Base-by-base conservation (phyloP, 371 early-diverging fungal species). In the Mortierella sp. region DNA sequence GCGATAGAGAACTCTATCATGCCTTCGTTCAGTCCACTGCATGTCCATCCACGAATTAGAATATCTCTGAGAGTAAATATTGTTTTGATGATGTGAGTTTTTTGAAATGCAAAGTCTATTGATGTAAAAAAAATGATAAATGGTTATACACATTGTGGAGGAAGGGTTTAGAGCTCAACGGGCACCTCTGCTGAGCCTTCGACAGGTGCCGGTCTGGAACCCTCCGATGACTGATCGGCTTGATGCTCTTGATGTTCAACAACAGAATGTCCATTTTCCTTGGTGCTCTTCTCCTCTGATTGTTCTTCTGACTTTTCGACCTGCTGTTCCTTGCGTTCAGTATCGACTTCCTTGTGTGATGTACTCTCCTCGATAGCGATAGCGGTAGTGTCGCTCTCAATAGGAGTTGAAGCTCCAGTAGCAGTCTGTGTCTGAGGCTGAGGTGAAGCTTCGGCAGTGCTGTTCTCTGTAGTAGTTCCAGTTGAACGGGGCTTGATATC, bases 401-500 rank as follows among this genome's bases (percentile, higher is more conserved):
- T 64, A 56, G 76, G 61, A 10, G 66, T 53, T 1, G 75, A 55
- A 13, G 45, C 70, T 35, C 65, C 75, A 26, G 75, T 40, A 2
- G 51, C 49, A 26, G 53, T 47, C 17, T 34, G 58, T 54, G 70
- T 65, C 28, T 65, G 43, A 15, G 76, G 59, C 64, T 76, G 70
- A 57, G 66, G 76, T 15, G 72, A 63, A 2, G 68, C 35, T 51
- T 69, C 78, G 7, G 78, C 78, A 5, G 78, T 78, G 35, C 63
- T 68, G 40, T 66, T 68, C 34, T 72, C 62, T n/a, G 56, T 37
- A 26, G 66, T 69, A 4, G 54, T 63, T 67, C 37, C 69, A 32
- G 72, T 31, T 28, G 64, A 55, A 47, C 75, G 70, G 43, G 80
- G 80, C 68, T 80, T 80, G 22, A 80, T 80, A 54, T 90, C 93